A percentile compares a stretch with the other conserved stretches of the same genome.
phyloP scores from a whole-genome alignment of 192 early-diverging fungal species.

The Pilobolus umbonatus region DNA sequence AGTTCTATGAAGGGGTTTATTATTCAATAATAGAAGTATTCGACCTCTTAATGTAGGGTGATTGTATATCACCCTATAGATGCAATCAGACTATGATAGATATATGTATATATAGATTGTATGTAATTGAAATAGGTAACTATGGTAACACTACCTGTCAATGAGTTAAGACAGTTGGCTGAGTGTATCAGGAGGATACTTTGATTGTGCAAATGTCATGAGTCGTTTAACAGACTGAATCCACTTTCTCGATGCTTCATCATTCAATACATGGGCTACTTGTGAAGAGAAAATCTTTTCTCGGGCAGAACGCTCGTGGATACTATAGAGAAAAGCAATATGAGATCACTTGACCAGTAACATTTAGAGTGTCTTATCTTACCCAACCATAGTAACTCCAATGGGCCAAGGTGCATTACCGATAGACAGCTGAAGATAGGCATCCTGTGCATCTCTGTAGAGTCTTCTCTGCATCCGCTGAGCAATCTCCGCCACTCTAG shows the following conservation, averaged over 20 bases:
- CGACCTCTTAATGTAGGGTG: no score
- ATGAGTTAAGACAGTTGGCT: conserved; percentile 26
- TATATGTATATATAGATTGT: no score
- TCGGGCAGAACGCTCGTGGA: conserved; percentile 94
- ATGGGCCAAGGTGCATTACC: conserved; percentile 99
- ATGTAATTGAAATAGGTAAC: no score
- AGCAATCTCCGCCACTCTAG: conserved; percentile 87
- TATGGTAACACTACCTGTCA: no score
- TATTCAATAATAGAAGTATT: no score
- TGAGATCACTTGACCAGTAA: background rate
- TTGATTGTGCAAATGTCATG: conserved; percentile 92
- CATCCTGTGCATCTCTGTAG: conserved; percentile 89
- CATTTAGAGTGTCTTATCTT: conserved; percentile 25
- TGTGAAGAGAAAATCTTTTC: conserved; percentile 95
- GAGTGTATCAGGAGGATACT: conserved; percentile 75
- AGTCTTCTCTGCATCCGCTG: conserved; percentile 78
- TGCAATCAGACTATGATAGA: no score
- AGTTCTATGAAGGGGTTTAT: no score
- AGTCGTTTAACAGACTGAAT: conserved; percentile 96
- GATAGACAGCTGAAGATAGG: conserved; percentile 90
- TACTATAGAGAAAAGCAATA: conserved; percentile 51
- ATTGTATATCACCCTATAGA: no score
- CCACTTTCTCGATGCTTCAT: conserved; percentile 96
- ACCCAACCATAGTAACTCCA: conserved; percentile 92
- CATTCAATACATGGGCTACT: conserved; percentile 96